A percentile compares a stretch with the other conserved stretches of the same genome.
Conservation (phyloP, 305 asterid species). For the Rubia peregrina region DNA sequence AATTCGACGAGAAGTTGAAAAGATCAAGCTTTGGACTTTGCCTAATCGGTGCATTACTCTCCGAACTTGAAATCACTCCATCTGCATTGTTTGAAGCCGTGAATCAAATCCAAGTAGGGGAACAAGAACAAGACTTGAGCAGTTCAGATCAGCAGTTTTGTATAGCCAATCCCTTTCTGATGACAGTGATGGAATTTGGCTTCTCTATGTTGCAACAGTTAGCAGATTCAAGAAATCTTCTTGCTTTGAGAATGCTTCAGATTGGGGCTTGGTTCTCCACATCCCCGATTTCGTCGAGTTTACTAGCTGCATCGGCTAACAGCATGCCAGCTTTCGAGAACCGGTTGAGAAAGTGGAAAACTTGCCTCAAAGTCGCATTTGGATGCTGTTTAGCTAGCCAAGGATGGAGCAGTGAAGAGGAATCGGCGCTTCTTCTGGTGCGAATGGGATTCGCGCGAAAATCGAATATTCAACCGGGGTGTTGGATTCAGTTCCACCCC, state of each 20-base stretch:
- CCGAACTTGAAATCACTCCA: slow-evolving; percentile 60
- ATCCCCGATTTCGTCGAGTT: slow-evolving; percentile 50
- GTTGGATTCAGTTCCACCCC: slow-evolving; percentile 74
- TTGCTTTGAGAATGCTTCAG: slow-evolving; percentile 63
- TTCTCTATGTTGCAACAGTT: slow-evolving; percentile 41
- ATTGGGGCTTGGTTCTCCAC: slow-evolving; percentile 85
- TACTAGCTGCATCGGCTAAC: slow-evolving; percentile 62
- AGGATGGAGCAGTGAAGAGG: slow-evolving; percentile 66
- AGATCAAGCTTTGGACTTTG: slow-evolving; percentile 66
- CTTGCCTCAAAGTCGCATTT: slow-evolving; percentile 36
- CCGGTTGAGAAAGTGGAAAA: slow-evolving; percentile 50
- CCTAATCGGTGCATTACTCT: slow-evolving; percentile 59
- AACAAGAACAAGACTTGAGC: slow-evolving; percentile 38
- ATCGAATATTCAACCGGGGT: slow-evolving; percentile 51
- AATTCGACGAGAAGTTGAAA: slow-evolving; percentile 52
- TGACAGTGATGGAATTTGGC: slow-evolving; percentile 49
- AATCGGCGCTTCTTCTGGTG: slow-evolving; percentile 59
- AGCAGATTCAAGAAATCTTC: slow-evolving; percentile 33
- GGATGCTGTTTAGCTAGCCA: slow-evolving; percentile 48
- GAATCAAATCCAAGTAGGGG: slow-evolving; percentile 41
- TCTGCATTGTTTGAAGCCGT: slow-evolving; percentile 62
- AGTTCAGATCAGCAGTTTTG: slow-evolving; percentile 49
- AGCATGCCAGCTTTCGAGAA: slow-evolving; percentile 39
- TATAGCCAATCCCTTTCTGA: slow-evolving; percentile 47
- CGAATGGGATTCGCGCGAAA: slow-evolving; percentile 62